Evolutionary conservation across 148 eudicot genomes (phyloP), one percentile per base, ranked within the genome.

Genomic region (Rhododendron ferrugineum): DNA sequence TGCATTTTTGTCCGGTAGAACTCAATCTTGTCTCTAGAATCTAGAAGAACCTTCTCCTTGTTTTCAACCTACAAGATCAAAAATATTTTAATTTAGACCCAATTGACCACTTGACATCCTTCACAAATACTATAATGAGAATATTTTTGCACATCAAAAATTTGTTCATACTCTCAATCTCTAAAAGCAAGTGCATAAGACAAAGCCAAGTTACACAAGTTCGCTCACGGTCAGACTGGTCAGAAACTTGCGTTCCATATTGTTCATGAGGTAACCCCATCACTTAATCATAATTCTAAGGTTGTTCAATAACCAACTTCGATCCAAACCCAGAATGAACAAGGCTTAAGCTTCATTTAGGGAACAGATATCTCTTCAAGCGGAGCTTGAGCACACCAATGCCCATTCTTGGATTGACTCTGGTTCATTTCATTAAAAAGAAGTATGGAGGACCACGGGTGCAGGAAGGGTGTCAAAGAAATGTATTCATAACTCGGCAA

Each of bases 1-100:
- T 97, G 99, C 99, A 97, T 97, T 89, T 97, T 97, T 85, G 95
- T 87, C 84, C 98, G 91, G 90, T 93, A 97, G 91, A 87, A 97
- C 87, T 93, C 98, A 62, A 95, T 87, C 93, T 97, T 97, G 87
- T 97, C 99, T 90, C 86, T 95, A 60, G 98, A 95, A 92, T 97
- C 99, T 50, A 97, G 90, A 88, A 89, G 77, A 82, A 94, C 85
- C 86, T 93, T 94, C 83, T 93, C 95, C 84, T 92, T 92, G 88
- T 89, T 90, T 54, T 91, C 94, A 89, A 85, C 93, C 97, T 93
- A 90, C 86, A 68, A 88, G 42, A 5, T 30, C 76, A 64, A 84
- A 83, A 47, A 86, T 20, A 81, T 60, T 46, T 7, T 7, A 46
- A 46, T 46, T 46, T 72, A 58, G 18, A 64, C 56, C 85, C 40